Base-by-base conservation (phyloP, 179 eudicot genomes). In the Silene coronaria region DNA sequence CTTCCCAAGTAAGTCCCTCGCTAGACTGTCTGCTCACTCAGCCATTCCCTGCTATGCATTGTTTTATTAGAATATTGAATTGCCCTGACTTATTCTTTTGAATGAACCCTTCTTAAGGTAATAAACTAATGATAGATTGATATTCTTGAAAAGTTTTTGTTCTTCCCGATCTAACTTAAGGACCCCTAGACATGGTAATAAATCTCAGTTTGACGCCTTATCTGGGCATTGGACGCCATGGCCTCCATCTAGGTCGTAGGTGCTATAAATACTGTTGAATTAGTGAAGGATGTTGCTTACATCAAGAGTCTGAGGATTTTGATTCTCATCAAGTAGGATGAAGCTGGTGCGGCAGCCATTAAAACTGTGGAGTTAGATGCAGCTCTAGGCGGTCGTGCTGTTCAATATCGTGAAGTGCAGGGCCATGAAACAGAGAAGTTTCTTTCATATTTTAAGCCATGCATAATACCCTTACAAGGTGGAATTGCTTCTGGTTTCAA, bases 391-490 rank as follows among this genome's bases (percentile, higher is more conserved):
- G 97, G 97, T 30, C 96, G 94, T 55, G 99, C 99, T 82, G 97
- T 96, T 74, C 99, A 96, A 79, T 96, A 93, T 78, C 90, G 97
- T 48, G 99, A 96, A 83, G 85, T 91, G 46, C 99, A 93, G 85
- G 97, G 99, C 71, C 89, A 91, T 77, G 99, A 96, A 88, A 87
- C 97, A 11, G 97, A 96, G 84, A 93, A 88, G 80, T 96, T 96
- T 70, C 96, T 96, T 76, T 96, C 99, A 68, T 93, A 91, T 83
- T 96, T 93, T 77, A 92, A 93, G 76, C 99, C 99, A 63, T 96
- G 99, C 85, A 96, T 96, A 59, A 91, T 96, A 74, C 99, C 99
- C 65, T 82, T 85, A 86, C 87, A 91, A 91, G 97, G 99, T 61
- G 98, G 99, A 81, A 78, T 87, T 74, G 85, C 91, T 14, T 96